These are phyloP conservation scores for Datisca glomerata DNA, from an alignment of 306 rosid genomes.

Conservation along the genomic window DNA sequence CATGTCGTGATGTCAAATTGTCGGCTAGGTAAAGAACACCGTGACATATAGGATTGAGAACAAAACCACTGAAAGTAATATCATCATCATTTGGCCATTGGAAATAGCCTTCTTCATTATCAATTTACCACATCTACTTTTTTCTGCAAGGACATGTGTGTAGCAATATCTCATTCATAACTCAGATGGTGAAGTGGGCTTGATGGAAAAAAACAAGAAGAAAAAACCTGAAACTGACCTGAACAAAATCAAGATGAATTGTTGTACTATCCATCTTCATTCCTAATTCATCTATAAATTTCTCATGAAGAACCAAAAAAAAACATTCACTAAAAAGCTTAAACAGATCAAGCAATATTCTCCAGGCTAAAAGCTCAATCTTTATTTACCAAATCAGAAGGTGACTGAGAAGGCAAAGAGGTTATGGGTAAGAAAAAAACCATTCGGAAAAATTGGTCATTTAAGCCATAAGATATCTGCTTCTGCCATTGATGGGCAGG, in stretches of 20 bases:
- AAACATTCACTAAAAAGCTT: no score
- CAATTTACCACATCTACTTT: conserved; percentile 83
- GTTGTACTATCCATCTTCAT: conserved; percentile 88
- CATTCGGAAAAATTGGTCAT: no score
- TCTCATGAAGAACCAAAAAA: conserved; percentile 53
- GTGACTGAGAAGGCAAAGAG: no score
- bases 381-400: no score
- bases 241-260: conserved; percentile 91
- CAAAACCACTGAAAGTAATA: conserved; percentile 60
- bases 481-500: no score
- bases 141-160: conserved; percentile 52
- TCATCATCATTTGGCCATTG: conserved; percentile 88
- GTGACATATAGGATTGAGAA: conserved; percentile 77
- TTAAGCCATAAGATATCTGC: no score
- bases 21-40: conserved; percentile 73
- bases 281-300: conserved; percentile 74
- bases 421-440: no score
- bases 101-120: conserved; percentile 91
- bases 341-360: no score
- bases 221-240: conserved; percentile 40
- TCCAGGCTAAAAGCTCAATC: no score
- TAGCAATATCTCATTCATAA: no score
- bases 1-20: background rate
- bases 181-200: no score
- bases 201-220: no score